Base-by-base conservation (phyloP, 768 basidiomycete species). In the Amanita rimosa region DNA sequence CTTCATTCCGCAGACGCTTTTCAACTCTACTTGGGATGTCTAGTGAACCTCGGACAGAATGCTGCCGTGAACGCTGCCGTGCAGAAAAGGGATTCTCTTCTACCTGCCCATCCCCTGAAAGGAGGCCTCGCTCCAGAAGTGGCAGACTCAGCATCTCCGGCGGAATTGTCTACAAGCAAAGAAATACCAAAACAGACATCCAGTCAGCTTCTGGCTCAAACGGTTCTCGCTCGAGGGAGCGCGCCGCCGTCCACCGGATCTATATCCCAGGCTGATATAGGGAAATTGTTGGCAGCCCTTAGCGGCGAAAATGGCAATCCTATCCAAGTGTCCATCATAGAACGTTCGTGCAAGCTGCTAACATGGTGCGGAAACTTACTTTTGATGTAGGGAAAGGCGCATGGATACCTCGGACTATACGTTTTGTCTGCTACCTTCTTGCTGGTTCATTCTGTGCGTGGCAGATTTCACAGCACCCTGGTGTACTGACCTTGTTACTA, bases 281-380 rank as follows among this genome's bases (percentile, higher is more conserved):
- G 66, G 38, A 77, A 67, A 49, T 49, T 75, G 27, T 59, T 70
- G 10, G 65, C 73, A 10, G 69, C 68, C 19, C 58, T 73, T 42
- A 61, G 67, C 51, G 68, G 67, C 9, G 74, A 73, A 21, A 66
- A 69, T 16, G 53, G 60, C 0, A 76, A 76, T 51, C 91, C 91
- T 4, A 81, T 94, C 27, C 76, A 85, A 41, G 91, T 93, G 34
- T 75, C 87, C 21, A 75, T 93, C 54, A 79, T 81, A 52, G 88
- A 92, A 73, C 78, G 90, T 85, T 57, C 63, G 84, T 72, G 21
- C 51, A 14, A 37, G 13, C 16, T 43, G 11, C 13, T 2, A 6
- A 11, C 4, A n/a, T 48, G 21, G 11, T 33, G 2, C 27, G 33
- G 17, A 17, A 11, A 22, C 17, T 36, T 43, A n/a, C 8, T n/a